Base-by-base conservation (phyloP, 2,329 filamentous ascomycete species). In the Neonectria punicea region DNA sequence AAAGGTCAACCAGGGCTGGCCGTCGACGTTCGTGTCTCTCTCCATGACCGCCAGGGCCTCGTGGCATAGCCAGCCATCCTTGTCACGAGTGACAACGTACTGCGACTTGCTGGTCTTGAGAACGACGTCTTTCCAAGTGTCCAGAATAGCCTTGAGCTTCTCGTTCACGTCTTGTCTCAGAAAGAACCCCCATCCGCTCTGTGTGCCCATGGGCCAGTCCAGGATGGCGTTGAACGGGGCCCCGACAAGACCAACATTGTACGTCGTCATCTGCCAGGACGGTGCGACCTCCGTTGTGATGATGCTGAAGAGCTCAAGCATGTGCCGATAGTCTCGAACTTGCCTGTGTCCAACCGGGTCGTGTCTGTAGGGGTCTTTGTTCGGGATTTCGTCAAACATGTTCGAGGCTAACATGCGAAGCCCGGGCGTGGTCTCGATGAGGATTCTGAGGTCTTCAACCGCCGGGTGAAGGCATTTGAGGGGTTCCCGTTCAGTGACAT, bases 171-270 rank as follows among this genome's bases (percentile, higher is more conserved):
- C 80, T 0, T 80, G 77, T 43, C 84, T 81, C 1, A 87, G 79
- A 71, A 89, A 89, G 41, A 84, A 84, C 0, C 84, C 84, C 60
- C 82, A 84, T 0, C 87, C 87, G 30, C 80, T 83, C 0, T 80
- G 78, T 0, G 86, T 89, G 3, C 79, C 83, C 87, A 89, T 89
- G 0, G 86, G 85, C 81, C 85, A 89, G 70, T 88, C 85, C 13
- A 89, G 75, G 9, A 89, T 79, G 0, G 85, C 86, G 61, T 86
- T 85, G 74, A 89, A 84, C 0, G 87, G 87, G 3, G 86, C 77
- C 0, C 86, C 86, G 20, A 88, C 83, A 67, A 87, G 77, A 8
- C 36, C 36, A 16, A 39, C 36, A 13, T 39, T 39, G 36, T 39
- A 39, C 2, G 36, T 39, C 5, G 36, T 39, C 36, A 39, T 39